Evolutionary conservation across 108 stramenopile genomes (phyloP).

Genomic region (Cyclotella choctawhatcheeana): DNA sequence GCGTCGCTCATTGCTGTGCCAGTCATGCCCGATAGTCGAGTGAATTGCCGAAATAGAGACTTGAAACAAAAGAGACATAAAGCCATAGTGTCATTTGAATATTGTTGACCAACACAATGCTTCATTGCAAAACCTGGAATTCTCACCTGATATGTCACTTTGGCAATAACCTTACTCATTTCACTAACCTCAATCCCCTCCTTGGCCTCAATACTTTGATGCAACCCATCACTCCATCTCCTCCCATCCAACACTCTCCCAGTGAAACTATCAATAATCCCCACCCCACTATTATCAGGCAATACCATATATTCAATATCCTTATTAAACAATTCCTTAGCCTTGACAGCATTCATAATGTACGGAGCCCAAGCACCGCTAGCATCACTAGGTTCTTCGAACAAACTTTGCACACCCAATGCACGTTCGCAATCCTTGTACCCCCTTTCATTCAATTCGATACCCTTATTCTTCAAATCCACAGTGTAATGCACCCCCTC

Average conservation of each 20-base stretch:
- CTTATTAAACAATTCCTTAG: slow-evolving; percentile 92
- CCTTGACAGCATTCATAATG: slow-evolving; percentile 90
- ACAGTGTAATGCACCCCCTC: slow-evolving; percentile 89
- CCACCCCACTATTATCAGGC: slow-evolving; percentile 66
- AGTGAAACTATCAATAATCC: slow-evolving; percentile 95
- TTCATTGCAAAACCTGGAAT: too few species aligned
- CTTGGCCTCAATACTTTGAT: slow-evolving; percentile 96
- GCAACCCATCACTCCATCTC: slow-evolving; percentile 95
- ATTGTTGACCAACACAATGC: too few species aligned
- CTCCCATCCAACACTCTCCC: slow-evolving; percentile 95
- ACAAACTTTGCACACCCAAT: slow-evolving; percentile 82
- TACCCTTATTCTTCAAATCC: slow-evolving; percentile 91
- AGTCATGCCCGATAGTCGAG: slow-evolving; percentile 93
- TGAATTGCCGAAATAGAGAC: slow-evolving; percentile 91
- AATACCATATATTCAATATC: slow-evolving; percentile 91
- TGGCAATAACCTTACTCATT: slow-evolving; percentile 93
- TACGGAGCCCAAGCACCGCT: slow-evolving; percentile 89
- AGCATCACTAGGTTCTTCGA: slow-evolving; percentile 79
- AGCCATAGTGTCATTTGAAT: not conserved
- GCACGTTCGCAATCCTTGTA: slow-evolving; percentile 88
- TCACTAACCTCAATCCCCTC: slow-evolving; percentile 91
- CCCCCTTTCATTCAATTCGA: slow-evolving; percentile 88
- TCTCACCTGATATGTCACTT: slow-evolving; percentile 93
- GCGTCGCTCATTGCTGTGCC: slow-evolving; percentile 94
- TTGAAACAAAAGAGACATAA: slow-evolving; percentile 9